These are phyloP conservation scores for Claviceps quebecensis DNA, from an alignment of 2,329 filamentous ascomycete species.

Conservation along the genomic window DNA sequence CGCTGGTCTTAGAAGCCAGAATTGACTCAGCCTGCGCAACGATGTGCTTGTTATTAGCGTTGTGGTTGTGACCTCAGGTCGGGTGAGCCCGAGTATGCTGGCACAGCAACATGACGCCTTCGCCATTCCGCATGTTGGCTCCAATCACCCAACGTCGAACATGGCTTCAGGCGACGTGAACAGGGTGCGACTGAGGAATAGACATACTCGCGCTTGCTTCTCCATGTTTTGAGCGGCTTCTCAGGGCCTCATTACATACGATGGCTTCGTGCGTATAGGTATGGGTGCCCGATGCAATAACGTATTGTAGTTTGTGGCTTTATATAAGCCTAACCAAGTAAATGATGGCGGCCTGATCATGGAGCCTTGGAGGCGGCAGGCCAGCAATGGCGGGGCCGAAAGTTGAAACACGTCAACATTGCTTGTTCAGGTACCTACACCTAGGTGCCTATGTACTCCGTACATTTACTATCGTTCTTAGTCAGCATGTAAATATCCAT, in stretches of 20 bases:
- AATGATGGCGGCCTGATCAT: neutral
- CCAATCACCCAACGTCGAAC: neutral
- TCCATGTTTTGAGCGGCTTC: neutral
- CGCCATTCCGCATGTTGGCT: neutral
- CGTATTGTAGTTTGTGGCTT: neutral
- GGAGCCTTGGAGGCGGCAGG: neutral
- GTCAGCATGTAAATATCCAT: no score
- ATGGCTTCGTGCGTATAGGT: neutral
- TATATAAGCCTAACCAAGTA: no score
- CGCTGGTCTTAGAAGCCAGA: constrained; percentile 20
- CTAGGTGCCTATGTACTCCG: no score
- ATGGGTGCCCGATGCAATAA: neutral
- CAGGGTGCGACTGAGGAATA: neutral
- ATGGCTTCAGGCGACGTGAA: neutral
- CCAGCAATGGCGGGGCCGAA: neutral
- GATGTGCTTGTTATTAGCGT: neutral
- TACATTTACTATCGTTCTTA: no score
- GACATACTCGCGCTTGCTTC: neutral
- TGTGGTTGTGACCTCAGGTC: neutral
- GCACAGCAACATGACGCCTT: neutral
- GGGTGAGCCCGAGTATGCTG: neutral
- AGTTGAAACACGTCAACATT: no score
- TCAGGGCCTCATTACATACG: neutral
- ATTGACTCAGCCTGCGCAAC: constrained; percentile 23
- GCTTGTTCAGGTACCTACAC: no score